Base-by-base conservation (phyloP, 371 early-diverging fungal species). In the Mucor indicus region DNA sequence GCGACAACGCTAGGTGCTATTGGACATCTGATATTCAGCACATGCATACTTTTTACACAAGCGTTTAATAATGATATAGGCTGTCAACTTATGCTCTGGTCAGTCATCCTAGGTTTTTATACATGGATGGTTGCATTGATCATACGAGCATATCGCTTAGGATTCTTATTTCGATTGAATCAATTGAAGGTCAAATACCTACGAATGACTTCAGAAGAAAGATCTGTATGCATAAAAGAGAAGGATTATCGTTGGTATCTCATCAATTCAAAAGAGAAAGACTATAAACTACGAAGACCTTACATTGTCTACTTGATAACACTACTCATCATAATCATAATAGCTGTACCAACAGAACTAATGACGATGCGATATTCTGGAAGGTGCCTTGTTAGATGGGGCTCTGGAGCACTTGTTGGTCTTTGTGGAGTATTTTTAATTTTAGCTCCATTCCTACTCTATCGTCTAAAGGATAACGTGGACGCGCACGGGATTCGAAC, bases 401-500 rank as follows among this genome's bases (percentile, higher is more conserved):
- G 60, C 16, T 35, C 47, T 10, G 44, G 25, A 19, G 12, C 60
- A 0, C 22, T 65, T 2, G 20, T 61, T 0, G 37, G 36, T 0
- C 38, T 59, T 17, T 43, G 50, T 15, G 52, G 41, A 17, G 17
- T 56, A 27, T 74, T 68, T 48, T 36, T 65, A n/a, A 21, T 60
- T 17, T 19, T 65, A 13, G 50, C 54, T 3, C 75, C 75, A 1
- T 27, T 50, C 12, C 49, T 60, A 21, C 15, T 60, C 2, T 70
- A 59, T 50, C 30, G 38, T 4, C 37, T 67, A 1, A 58, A 57
- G 8, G 17, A 53, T 3, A 46, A 44, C 20, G 20, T 51, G 24
- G 75, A 74, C 50, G 55, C 61, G 1, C 64, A 74, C 32, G 69
- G 69, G 13, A 63, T 74, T 11, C 55, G 68, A 13, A 59, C 52